Evolutionary conservation across 768 basidiomycete genomes (phyloP), one percentile per base, ranked within the genome.

Genomic region (Tubosaeta sp.): DNA sequence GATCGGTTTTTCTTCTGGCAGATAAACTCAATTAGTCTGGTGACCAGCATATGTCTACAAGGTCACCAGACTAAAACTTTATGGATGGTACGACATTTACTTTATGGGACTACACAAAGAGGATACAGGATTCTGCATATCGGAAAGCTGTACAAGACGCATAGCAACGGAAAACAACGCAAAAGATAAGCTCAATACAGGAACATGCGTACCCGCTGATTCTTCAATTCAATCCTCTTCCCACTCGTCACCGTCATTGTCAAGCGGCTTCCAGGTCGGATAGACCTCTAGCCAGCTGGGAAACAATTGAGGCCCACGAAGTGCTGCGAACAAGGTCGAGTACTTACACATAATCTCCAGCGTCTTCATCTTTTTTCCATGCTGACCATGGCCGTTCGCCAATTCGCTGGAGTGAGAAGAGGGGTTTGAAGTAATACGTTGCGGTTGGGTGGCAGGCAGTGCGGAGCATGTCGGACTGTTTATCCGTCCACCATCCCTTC

Each of bases 231-330:
- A 48, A 25, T 38, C 39, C 0, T 58, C 47, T 10, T 25, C 29
- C 29, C 29, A 11, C 26, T 61, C 51, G 9, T 54, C 47, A 6
- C 61, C 54, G 5, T 60, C 58, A 13, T 62, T 52, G 46, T 62
- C 48, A 10, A 57, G 52, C 17, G 55, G 62, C 11, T 34, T 63
- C 62, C 62, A 64, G 5, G 51, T 32, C 12, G 41, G 51, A 47
- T 50, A 53, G 32, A 61, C 59, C 19, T 64, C 51, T 19, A 43
- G n/a, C 54, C 58, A 63, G 16, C 62, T 60, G 34, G 7, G 13
- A 39, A 19, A 14, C 16, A 7, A 3, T 26, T 29, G 26, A 17
- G 7, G 35, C 19, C 38, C 17, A 13, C 22, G 19, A 39, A 22
- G 39, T 31, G 6, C 8, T 9, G n/a, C 1, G n/a, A 37, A 1